phyloP scores from a whole-genome alignment of 2,329 filamentous ascomycete species.

The Zasmidium angulare region DNA sequence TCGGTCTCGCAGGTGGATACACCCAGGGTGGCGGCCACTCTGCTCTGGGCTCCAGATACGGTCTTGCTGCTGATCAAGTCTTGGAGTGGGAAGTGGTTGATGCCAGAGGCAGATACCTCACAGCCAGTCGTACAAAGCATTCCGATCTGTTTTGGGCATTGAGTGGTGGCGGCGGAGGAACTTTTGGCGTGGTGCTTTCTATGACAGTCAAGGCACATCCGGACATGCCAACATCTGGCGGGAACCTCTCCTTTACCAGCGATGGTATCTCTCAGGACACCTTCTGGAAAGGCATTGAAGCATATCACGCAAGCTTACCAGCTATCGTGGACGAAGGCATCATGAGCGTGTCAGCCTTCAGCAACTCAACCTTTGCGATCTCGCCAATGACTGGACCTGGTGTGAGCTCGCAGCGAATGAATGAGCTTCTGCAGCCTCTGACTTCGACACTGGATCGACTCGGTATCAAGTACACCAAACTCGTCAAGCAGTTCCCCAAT shows the following conservation, averaged over 20 bases:
- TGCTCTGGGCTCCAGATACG: slow-evolving; percentile 54
- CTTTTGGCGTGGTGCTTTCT: slow-evolving; percentile 55
- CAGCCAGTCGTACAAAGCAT: slow-evolving; percentile 50
- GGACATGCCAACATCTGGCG: slow-evolving; percentile 45
- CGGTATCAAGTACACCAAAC: slow-evolving; percentile 34
- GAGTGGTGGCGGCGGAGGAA: slow-evolving; percentile 60
- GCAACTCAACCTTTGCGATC: slow-evolving; percentile 52
- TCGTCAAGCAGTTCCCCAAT: slow-evolving; percentile 4
- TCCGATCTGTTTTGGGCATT: slow-evolving; percentile 65
- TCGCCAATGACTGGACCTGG: slow-evolving; percentile 50
- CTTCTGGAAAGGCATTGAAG: slow-evolving; percentile 43
- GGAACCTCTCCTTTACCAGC: slow-evolving; percentile 45
- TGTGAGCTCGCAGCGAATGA: slow-evolving; percentile 45
- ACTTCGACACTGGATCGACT: slow-evolving; percentile 40
- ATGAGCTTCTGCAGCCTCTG: slow-evolving; percentile 50
- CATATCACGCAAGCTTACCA: slow-evolving; percentile 50
- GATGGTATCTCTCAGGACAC: slow-evolving; percentile 18
- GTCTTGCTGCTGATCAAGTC: slow-evolving; percentile 60
- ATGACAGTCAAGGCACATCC: slow-evolving; percentile 56
- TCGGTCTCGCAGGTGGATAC: slow-evolving; percentile 61
- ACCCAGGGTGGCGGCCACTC: slow-evolving; percentile 62
- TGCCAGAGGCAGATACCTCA: slow-evolving; percentile 49
- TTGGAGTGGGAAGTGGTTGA: slow-evolving; percentile 52
- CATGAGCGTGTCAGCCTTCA: slow-evolving; percentile 52
- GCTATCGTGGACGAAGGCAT: slow-evolving; percentile 52